A percentile compares a stretch with the other conserved stretches of the same genome.
These are phyloP conservation scores for Talaromyces proteolyticus DNA, from an alignment of 495 filamentous ascomycete genomes.

Conservation along the genomic window DNA sequence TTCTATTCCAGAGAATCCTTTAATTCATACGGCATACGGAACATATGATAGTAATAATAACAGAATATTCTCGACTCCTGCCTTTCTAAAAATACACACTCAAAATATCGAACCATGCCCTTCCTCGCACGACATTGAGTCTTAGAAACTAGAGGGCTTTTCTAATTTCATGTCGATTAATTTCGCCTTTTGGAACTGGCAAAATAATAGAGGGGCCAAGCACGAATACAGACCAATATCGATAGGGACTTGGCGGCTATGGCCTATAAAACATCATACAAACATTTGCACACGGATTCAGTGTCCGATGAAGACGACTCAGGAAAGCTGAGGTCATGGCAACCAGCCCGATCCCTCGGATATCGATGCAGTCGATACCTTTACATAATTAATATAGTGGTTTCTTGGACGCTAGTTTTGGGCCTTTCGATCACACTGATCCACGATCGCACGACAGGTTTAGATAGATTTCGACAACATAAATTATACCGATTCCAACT, in stretches of 20 bases:
- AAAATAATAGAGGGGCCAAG: no score
- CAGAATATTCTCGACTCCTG: no score
- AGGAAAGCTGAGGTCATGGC: background rate
- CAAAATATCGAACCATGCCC: no score
- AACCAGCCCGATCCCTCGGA: background rate
- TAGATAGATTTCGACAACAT: background rate
- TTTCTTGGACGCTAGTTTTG: background rate
- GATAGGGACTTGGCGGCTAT: background rate
- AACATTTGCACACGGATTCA: background rate
- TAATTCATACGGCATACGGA: no score
- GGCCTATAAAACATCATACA: background rate
- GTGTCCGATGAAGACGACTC: background rate
- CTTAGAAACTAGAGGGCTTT: no score
- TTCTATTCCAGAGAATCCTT: no score
- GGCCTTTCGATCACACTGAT: background rate
- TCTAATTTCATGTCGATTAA: no score
- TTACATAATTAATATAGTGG: background rate
- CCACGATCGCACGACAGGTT: background rate
- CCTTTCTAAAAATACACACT: no score
- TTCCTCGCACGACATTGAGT: no score
- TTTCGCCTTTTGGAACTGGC: no score
- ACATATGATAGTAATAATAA: no score
- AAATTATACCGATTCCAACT: background rate
- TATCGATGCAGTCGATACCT: background rate
- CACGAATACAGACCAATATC: no score